phyloP scores from a whole-genome alignment of 305 asterid species.

The Fraxinus baroniana region DNA sequence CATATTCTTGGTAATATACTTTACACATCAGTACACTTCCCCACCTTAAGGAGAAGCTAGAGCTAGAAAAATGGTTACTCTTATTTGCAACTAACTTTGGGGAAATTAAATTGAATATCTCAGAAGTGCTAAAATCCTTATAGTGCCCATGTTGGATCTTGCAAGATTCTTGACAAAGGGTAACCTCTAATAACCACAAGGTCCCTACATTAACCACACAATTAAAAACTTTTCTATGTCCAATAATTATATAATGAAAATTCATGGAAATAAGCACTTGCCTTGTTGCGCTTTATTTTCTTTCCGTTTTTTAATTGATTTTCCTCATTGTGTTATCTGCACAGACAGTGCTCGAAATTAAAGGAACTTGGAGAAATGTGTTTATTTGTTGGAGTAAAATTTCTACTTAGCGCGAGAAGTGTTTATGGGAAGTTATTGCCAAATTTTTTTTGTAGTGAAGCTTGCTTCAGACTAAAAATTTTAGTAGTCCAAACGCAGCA shows the following conservation, averaged over 20 bases:
- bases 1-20: constrained; percentile 69
- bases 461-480: not conserved
- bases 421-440: not conserved
- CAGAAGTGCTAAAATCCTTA: not conserved
- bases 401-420: not conserved
- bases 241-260: not conserved
- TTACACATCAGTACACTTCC: not conserved
- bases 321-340: not conserved
- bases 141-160: not conserved
- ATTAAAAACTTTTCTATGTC: not conserved
- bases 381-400: not conserved
- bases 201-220: not conserved
- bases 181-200: not conserved
- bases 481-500: not conserved
- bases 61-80: not conserved
- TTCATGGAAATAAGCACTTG: not conserved
- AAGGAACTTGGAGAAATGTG: not conserved
- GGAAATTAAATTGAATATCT: not conserved
- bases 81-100: not conserved
- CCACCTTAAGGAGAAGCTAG: not conserved
- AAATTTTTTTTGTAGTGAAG: not conserved
- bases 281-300: not conserved
- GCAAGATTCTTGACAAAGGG: not conserved
- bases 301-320: not conserved
- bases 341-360: not conserved